These are phyloP conservation scores for Xylaria sp. DNA, from an alignment of 495 filamentous ascomycete species.

Conservation along the genomic window DNA sequence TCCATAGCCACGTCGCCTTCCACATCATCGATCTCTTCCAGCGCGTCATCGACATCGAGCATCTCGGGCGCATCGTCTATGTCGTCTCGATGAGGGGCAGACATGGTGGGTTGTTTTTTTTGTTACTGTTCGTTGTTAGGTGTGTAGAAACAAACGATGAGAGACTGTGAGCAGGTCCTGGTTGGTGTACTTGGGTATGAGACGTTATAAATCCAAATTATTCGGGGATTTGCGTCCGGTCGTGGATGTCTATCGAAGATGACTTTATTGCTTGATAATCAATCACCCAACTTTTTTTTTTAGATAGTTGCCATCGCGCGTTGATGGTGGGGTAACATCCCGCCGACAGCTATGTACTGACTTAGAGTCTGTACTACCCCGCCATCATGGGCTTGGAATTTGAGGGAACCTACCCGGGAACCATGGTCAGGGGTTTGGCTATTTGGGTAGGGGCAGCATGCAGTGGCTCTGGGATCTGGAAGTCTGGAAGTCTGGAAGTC, in stretches of 20 bases:
- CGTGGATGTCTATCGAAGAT: conserved; percentile 21
- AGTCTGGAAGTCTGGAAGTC: no score
- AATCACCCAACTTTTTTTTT: conserved; percentile 25
- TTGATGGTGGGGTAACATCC: conserved; percentile 27
- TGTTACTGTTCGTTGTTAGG: not conserved
- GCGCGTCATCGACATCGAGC: conserved; percentile 73
- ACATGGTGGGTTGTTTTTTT: conserved; percentile 33
- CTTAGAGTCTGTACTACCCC: conserved; percentile 13
- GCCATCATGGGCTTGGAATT: conserved; percentile 17
- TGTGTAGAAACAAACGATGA: not conserved
- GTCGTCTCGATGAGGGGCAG: conserved; percentile 51
- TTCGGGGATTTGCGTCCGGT: not conserved
- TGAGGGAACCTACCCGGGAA: conserved; percentile 22
- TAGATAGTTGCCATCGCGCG: conserved; percentile 9
- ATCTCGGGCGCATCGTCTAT: conserved; percentile 61
- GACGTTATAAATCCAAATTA: not conserved
- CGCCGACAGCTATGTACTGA: not conserved
- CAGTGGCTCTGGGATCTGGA: no score
- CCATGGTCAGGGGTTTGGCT: not conserved
- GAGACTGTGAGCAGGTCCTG: not conserved
- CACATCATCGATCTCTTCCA: conserved; percentile 66
- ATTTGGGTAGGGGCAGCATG: no score
- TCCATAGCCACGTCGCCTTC: conserved; percentile 80
- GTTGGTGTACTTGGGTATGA: not conserved
- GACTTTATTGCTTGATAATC: conserved; percentile 28